These are phyloP conservation scores for Hypoxylon sp. DNA, from an alignment of 2,329 filamentous ascomycete species.

Conservation along the genomic window DNA sequence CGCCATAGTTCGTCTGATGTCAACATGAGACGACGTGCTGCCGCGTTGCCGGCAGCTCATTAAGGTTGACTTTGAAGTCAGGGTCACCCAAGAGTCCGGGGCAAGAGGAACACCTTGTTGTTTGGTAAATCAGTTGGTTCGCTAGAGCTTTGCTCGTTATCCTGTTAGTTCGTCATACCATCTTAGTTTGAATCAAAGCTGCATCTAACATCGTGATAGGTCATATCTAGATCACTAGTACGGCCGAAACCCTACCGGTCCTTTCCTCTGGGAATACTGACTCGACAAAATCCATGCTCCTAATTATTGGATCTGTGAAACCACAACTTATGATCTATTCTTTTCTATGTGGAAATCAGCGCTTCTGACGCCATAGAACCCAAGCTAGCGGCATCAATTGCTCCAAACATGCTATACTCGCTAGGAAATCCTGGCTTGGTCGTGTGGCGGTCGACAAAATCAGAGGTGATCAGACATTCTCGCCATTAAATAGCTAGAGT, in stretches of 20 bases:
- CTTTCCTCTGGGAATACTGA: constrained; percentile 43
- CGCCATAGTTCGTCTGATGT: constrained; percentile 35
- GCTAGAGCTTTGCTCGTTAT: constrained; percentile 10
- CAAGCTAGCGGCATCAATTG: constrained; percentile 39
- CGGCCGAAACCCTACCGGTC: constrained; percentile 45
- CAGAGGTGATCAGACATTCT: background rate
- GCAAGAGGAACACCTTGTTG: constrained; percentile 1
- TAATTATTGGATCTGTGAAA: constrained; percentile 26
- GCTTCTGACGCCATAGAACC: constrained; percentile 27
- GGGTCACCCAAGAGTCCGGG: constrained; percentile 25
- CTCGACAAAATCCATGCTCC: constrained; percentile 32
- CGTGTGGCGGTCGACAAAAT: constrained; percentile 5
- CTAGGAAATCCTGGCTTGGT: constrained; percentile 10
- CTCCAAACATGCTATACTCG: constrained; percentile 29
- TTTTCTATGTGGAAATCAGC: constrained; percentile 13
- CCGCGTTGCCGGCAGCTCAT: constrained; percentile 16
- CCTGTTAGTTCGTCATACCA: constrained; percentile 25
- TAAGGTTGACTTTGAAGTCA: constrained; percentile 32
- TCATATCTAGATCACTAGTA: constrained; percentile 37
- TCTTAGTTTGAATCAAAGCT: constrained; percentile 25
- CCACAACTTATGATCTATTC: constrained; percentile 6
- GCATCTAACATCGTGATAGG: constrained; percentile 40
- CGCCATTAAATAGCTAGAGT: constrained; percentile 2
- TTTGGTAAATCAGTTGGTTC: background rate
- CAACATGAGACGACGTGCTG: constrained; percentile 40